Base-by-base conservation (phyloP, 1,284 basidiomycete species). In the Phaffia rhodozyma region DNA sequence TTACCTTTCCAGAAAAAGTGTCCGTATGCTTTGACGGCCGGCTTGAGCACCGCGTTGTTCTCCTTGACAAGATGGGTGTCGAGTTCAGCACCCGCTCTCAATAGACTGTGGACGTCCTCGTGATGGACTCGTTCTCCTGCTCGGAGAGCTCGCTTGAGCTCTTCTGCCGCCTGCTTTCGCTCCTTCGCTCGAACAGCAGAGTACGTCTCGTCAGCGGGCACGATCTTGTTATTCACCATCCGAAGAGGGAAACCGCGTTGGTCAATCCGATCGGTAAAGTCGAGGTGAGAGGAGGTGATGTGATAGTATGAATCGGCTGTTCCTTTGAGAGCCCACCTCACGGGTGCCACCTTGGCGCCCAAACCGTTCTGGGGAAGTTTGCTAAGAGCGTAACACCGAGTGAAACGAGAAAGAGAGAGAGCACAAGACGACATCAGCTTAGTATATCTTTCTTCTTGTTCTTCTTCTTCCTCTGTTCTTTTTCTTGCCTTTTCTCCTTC, bases 321-420 rank as follows among this genome's bases (percentile, higher is more conserved):
- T n/a, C 21, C 29, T 16, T 57, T 54, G 38, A 61, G 25, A 11
- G 50, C 60, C 64, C 64, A 66, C 11, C 53, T 56, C 23, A 66
- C 57, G 32, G 64, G 64, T 9, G 64, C 64, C 5, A 66, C 60
- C 27, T 60, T 55, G 5, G 55, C 23, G 7, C 60, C 60, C 49
- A 66, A 48, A 11, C 64, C 64, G 51, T 66, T 59, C 29, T 66
- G 60, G 25, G 64, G 64, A 11, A 66, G 59, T 38, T 60, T 48
- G 18, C 63, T 65, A 51, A 20, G 13, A 5, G n/a, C 7, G 43
- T 18, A 49, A 21, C 11, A 23, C 27, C 18, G 25, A 32, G 48
- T 38, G 11, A 43, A 25, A 58, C 50, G 32, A n/a, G 5, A 54
- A 13, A 9, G 43, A 32, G 5, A 54, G 23, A 9, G 43, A 32